These are phyloP conservation scores for Pseudopithomyces chartarum DNA, from an alignment of 2,329 filamentous ascomycete species.

Conservation along the genomic window DNA sequence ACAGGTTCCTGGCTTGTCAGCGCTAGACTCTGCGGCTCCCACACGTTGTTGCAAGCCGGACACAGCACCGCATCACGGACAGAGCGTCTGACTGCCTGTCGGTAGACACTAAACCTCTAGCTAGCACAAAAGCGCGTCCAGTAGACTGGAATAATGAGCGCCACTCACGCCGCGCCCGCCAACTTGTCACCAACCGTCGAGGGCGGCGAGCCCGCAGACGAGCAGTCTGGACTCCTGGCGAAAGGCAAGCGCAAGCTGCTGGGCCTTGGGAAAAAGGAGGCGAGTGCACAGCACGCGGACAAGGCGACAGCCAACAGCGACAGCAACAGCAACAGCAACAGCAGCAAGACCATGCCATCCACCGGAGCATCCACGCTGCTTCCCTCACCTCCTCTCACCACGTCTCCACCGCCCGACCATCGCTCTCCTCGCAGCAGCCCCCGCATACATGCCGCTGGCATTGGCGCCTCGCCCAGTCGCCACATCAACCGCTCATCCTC, in stretches of 20 bases:
- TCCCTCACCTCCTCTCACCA: conserved; percentile 38
- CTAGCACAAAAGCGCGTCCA: not conserved
- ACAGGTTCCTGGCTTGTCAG: not conserved
- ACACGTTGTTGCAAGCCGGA: not conserved
- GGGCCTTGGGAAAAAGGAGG: conserved; percentile 42
- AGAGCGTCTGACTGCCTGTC: not conserved
- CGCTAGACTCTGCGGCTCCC: not conserved
- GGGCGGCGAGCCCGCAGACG: conserved; percentile 29
- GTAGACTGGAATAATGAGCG: conserved; percentile 28
- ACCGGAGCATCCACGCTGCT: conserved; percentile 31
- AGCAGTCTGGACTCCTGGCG: conserved; percentile 25
- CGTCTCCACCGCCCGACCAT: conserved; percentile 31
- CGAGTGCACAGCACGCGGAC: conserved; percentile 16
- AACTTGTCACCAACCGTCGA: conserved; percentile 20
- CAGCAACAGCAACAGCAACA: conserved; percentile 3
- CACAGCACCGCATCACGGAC: not conserved
- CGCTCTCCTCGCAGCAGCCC: conserved; percentile 43
- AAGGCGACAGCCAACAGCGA: conserved; percentile 9
- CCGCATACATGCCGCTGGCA: conserved; percentile 38
- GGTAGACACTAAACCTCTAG: too few species aligned
- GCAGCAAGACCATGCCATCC: conserved; percentile 21
- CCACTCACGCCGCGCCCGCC: conserved; percentile 19
- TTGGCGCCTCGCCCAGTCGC: conserved; percentile 64
- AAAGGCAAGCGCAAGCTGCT: conserved; percentile 46
- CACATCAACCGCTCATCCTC: conserved; percentile 68